Conservation (phyloP, 164 flowering plant genomes). For the Chimonanthus praecox region DNA sequence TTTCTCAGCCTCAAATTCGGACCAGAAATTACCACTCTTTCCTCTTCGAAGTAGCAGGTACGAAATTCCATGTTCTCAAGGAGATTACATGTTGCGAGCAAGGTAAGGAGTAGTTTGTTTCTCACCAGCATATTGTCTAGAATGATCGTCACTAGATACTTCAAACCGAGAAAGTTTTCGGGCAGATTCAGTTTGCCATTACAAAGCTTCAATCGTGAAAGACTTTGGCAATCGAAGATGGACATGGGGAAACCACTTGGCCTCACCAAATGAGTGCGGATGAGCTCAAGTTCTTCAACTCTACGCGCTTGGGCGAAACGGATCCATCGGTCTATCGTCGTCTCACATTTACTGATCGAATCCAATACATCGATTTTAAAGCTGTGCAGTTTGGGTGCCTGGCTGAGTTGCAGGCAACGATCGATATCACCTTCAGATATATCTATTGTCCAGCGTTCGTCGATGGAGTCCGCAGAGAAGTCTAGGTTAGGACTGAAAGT, state of each 20-base stretch:
- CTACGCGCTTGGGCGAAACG: background rate
- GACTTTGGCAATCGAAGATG: background rate
- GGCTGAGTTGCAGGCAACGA: background rate
- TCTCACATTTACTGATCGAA: rapidly evolving
- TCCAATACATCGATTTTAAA: background rate
- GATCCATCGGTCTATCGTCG: background rate
- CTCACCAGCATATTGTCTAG: background rate
- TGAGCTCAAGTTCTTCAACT: background rate
- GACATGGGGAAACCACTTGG: background rate
- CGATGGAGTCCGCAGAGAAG: background rate
- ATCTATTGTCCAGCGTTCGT: too few relatives aligned
- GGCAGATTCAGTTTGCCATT: background rate
- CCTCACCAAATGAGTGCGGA: background rate
- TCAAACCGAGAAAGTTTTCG: background rate
- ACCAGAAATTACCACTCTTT: background rate
- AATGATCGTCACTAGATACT: background rate
- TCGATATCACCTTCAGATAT: background rate
- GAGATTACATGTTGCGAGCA: background rate
- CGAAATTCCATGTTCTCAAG: background rate
- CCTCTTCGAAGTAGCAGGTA: background rate
- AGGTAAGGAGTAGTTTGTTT: background rate
- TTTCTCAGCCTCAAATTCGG: background rate
- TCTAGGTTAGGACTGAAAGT: background rate
- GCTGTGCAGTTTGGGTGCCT: background rate
- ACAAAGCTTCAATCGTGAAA: background rate